Conservation (phyloP, 768 basidiomycete species). For the Hypholoma sublateritium region DNA sequence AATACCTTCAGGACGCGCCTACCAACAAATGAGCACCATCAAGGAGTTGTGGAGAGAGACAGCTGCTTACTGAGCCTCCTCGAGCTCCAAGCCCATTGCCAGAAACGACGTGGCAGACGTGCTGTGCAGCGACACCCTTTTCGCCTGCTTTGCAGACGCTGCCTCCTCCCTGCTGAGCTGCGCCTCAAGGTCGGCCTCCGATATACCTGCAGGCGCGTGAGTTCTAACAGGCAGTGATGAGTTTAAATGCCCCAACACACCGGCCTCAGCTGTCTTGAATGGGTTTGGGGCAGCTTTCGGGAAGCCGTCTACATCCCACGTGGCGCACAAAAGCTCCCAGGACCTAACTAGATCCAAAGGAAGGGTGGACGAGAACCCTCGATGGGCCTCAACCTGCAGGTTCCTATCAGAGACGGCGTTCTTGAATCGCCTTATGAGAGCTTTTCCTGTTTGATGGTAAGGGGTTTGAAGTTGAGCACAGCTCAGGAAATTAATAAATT, state of each 20-base stretch:
- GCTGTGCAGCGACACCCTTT: not conserved
- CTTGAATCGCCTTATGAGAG: not conserved
- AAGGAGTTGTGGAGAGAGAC: too few species aligned
- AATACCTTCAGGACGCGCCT: too few species aligned
- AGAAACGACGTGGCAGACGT: not conserved
- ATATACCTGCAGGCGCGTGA: too few species aligned
- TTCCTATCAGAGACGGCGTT: constrained; percentile 6
- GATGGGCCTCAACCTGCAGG: constrained; percentile 10
- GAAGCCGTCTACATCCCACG: constrained; percentile 5
- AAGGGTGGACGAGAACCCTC: constrained; percentile 3
- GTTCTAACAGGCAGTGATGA: too few species aligned
- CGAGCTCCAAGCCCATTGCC: not conserved
- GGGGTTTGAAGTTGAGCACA: not conserved
- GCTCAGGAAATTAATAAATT: not conserved
- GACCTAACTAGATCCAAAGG: not conserved
- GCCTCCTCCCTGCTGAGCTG: constrained; percentile 1
- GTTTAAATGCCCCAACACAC: too few species aligned
- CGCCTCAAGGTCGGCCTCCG: not conserved
- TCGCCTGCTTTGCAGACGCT: not conserved
- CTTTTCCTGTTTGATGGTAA: not conserved
- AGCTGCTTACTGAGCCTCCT: constrained; percentile 4
- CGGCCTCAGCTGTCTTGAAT: too few species aligned
- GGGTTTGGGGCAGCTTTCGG: constrained; percentile 1
- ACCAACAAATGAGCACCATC: too few species aligned
- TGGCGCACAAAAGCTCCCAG: not conserved